Evolutionary conservation across 2,329 filamentous ascomycete genomes (phyloP).

Genomic region (Escovopsis weberi): DNA sequence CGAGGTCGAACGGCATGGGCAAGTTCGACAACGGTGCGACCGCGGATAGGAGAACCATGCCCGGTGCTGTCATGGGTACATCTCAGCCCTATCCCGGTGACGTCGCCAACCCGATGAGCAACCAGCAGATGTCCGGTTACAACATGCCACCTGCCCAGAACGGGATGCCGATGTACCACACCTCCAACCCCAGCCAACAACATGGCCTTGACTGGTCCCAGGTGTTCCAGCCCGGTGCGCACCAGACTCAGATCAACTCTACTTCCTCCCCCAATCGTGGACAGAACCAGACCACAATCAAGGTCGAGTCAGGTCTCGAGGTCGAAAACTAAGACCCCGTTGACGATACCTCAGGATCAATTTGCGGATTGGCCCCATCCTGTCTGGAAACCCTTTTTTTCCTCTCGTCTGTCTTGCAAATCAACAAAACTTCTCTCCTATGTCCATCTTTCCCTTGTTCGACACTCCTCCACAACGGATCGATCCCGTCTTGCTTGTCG

Average conservation of each 20-base stretch:
- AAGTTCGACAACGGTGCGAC: slow-evolving; percentile 39
- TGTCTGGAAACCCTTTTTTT: slow-evolving; percentile 34
- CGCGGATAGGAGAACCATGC: slow-evolving; percentile 43
- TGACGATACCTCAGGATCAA: not conserved
- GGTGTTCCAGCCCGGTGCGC: slow-evolving; percentile 62
- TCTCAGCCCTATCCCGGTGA: slow-evolving; percentile 43
- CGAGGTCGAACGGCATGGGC: slow-evolving; percentile 45
- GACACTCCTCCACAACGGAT: not conserved
- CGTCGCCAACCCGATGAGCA: slow-evolving; percentile 47
- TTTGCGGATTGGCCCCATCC: slow-evolving; percentile 15
- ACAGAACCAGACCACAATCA: slow-evolving; percentile 55
- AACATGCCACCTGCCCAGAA: slow-evolving; percentile 49
- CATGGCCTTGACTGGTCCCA: slow-evolving; percentile 59
- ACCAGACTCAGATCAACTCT: slow-evolving; percentile 46
- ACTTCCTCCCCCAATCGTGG: slow-evolving; percentile 43
- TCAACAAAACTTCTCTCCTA: too few relatives aligned
- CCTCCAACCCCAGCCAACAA: slow-evolving; percentile 46
- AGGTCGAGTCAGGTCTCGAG: slow-evolving; percentile 47
- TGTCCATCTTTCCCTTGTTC: not conserved
- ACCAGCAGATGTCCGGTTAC: slow-evolving; percentile 49
- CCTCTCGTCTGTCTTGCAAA: slow-evolving; percentile 26
- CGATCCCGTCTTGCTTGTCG: not conserved
- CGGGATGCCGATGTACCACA: slow-evolving; percentile 48
- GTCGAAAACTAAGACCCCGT: slow-evolving; percentile 27
- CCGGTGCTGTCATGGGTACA: slow-evolving; percentile 34